Evolutionary conservation across 495 filamentous ascomycete species (phyloP).

Genomic region (Usnea hakonensis): DNA sequence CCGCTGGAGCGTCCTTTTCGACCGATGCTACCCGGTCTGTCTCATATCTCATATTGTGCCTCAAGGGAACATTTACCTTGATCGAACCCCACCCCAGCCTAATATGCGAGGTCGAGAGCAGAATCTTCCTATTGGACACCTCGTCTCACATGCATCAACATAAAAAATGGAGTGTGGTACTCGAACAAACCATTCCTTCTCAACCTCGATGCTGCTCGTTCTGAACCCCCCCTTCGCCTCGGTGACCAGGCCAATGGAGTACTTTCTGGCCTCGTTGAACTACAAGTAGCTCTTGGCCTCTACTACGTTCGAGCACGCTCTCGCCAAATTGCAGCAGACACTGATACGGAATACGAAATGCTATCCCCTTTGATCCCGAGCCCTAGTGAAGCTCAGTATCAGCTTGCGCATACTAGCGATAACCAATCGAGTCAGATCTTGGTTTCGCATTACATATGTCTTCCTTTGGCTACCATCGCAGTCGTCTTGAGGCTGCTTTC

Average conservation of each 20-base stretch:
- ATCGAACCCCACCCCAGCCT: no score
- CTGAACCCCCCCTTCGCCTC: no score
- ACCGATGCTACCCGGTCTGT: no score
- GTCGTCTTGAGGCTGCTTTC: slow-evolving; percentile 2
- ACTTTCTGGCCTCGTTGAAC: no score
- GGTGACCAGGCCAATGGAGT: no score
- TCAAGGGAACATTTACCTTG: no score
- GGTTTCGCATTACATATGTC: not conserved
- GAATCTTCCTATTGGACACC: not conserved
- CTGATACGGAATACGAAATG: not conserved
- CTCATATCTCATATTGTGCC: no score
- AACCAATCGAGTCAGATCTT: slow-evolving; percentile 1
- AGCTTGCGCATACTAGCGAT: slow-evolving; percentile 6
- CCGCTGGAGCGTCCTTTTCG: no score
- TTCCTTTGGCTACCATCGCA: not conserved
- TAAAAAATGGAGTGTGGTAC: not conserved
- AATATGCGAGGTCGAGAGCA: no score
- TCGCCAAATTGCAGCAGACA: not conserved
- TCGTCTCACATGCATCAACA: not conserved
- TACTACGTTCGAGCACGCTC: not conserved
- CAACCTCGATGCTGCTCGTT: not conserved
- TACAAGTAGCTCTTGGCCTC: not conserved
- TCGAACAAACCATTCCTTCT: not conserved
- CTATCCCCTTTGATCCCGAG: not conserved
- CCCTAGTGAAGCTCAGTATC: not conserved